These are phyloP conservation scores for Nicotiana obtusifolia DNA, from an alignment of 257 asterid species.

Conservation along the genomic window DNA sequence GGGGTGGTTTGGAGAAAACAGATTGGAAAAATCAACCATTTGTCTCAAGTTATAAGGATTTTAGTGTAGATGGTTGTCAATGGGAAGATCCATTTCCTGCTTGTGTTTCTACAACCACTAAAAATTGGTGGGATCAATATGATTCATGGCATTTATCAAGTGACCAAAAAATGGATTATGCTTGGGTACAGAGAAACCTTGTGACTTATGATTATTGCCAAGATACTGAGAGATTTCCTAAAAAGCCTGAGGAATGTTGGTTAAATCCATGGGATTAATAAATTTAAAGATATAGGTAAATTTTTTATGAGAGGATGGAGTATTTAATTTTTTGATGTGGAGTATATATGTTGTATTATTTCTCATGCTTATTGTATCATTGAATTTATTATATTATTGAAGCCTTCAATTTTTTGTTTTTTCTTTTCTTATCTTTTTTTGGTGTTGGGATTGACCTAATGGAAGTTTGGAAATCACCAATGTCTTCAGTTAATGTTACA, in stretches of 20 bases:
- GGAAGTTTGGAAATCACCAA: too few species aligned
- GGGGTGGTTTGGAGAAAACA: conserved; percentile 94
- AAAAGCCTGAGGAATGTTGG: conserved; percentile 81
- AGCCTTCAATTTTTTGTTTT: background rate
- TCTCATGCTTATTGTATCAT: background rate
- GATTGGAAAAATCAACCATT: conserved; percentile 88
- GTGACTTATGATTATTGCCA: conserved; percentile 84
- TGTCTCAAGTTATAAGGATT: conserved; percentile 76
- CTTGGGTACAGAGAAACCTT: conserved; percentile 89
- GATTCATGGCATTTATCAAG: conserved; percentile 71
- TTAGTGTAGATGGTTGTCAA: conserved; percentile 70
- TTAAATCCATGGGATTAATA: conserved; percentile 57
- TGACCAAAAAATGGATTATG: conserved; percentile 59
- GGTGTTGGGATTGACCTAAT: too few species aligned
- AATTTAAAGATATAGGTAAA: background rate
- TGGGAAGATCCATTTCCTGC: conserved; percentile 91
- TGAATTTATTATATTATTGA: background rate
- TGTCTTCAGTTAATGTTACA: too few species aligned
- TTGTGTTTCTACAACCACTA: conserved; percentile 77
- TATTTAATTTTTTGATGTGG: background rate
- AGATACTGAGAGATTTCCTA: conserved; percentile 51
- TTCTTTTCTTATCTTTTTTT: too few species aligned
- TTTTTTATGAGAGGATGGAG: background rate
- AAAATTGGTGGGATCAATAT: conserved; percentile 94
- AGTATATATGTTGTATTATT: background rate